Evolutionary conservation across 495 filamentous ascomycete genomes (phyloP), one percentile per base, ranked within the genome.

Genomic region (Penicillium simplicissimum): DNA sequence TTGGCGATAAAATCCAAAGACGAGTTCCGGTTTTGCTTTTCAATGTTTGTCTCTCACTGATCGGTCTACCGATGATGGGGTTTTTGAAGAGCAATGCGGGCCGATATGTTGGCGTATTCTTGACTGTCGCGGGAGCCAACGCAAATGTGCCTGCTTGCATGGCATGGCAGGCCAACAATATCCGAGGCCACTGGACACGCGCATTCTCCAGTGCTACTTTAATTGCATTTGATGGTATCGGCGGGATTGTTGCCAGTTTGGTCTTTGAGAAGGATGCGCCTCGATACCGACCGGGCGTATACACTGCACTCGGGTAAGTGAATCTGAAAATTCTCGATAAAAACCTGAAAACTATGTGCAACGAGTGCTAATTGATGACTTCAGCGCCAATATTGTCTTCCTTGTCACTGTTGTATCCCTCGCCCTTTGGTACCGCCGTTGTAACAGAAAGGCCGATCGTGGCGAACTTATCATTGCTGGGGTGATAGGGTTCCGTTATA

Each of bases 91-190:
- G 40, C 3, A 38, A 59, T 2, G 66, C 57, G 4, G 81, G 79
- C 9, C 81, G 82, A 25, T 89, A 87, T 69, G 84, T 87, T 58
- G 85, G 84, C 48, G 79, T 84, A 38, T 87, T 88, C 72, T 70
- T 87, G 17, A 74, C 78, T 58, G 81, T 78, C 1, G 53, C 52
- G 78, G 79, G 76, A 23, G 74, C 72, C 56, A 86, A 86, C 69
- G 76, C 84, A 25, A 86, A 85, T 66, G 73, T 85, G 25, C 85
- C 71, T 8, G 62, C 67, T 4, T 66, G 71, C 6, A 61, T 87
- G 71, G 76, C 82, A 2, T 86, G 84, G 69, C 84, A 87, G 64
- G 76, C 82, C 1, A 86, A 85, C 63, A 86, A 87, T 59, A 80
- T 86, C 61, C 80, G 79, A 17, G 84, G 84, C 8, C 82, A 87